Percentiles rank a stretch among this genome's conserved stretches.
Conservation (phyloP, 768 basidiomycete species). For the Rhodotorula kratochvilovae region DNA sequence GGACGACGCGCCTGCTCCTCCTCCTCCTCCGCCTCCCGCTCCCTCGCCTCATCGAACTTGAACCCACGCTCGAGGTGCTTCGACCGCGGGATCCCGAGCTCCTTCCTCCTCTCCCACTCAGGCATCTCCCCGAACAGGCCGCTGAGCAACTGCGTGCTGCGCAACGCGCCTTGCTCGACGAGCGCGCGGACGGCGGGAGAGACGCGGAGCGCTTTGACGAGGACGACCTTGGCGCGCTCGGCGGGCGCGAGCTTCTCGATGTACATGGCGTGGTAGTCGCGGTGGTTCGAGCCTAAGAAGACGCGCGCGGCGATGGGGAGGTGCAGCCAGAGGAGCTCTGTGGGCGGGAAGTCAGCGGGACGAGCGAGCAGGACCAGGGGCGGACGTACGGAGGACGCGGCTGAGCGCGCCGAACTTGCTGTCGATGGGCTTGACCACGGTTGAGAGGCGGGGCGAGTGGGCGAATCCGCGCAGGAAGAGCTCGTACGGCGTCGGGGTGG, state of each 20-base stretch:
- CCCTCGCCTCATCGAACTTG: too few relatives aligned
- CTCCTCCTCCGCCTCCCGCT: too few relatives aligned
- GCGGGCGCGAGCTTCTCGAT: background rate
- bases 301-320: slow-evolving; percentile 1
- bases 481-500: too few relatives aligned
- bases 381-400: too few relatives aligned
- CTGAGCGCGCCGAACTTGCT: too few relatives aligned
- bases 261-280: background rate
- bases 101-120: too few relatives aligned
- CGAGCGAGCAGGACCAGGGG: too few relatives aligned
- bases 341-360: too few relatives aligned
- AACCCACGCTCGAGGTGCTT: too few relatives aligned
- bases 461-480: background rate
- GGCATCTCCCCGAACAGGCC: too few relatives aligned
- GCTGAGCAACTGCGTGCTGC: background rate
- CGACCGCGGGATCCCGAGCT: too few relatives aligned
- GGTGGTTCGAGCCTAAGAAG: slow-evolving; percentile 16
- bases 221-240: background rate
- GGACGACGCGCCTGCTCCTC: too few relatives aligned
- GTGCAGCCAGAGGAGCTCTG: slow-evolving; percentile 12
- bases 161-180: background rate
- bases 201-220: background rate
- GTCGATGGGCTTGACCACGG: background rate
- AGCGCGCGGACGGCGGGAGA: background rate
- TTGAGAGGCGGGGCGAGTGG: background rate